Evolutionary conservation across 1,139 yeast species (phyloP), one percentile per base, ranked within the genome.

Genomic region (Saccharomycopsis hybrid): DNA sequence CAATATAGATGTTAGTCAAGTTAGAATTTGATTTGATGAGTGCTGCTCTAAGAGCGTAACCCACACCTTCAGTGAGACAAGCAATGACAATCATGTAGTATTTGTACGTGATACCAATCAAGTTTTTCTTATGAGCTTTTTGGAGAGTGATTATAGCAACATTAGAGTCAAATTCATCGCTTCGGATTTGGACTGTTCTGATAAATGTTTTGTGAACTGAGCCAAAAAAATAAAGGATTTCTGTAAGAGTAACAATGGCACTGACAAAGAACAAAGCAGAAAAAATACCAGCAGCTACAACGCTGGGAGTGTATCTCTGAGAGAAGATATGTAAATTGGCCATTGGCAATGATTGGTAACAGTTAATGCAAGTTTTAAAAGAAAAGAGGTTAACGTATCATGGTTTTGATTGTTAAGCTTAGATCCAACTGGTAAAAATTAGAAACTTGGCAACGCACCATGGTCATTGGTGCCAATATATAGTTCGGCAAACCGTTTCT

Each of bases 1-100:
- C 56, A 35, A 69, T 62, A 55, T 65, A 73, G 1, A 70, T 63
- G 1, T 57, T 57, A 9, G 67, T 54, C 1, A 51, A 47, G 3
- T 51, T 49, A 4, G 56, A 53, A 18, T 43, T 32, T 5, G 8
- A 5, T 9, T 36, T 36, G 5, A 8, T 13, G 18, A 13, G 5
- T 2, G 58, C 42, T 24, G 60, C 51, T 54, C 77, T 61, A 4
- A 62, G 62, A 36, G 60, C 57, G 54, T 69, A 72, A 2, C 77
- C 77, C 25, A 64, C 55, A 13, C 55, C 40, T 52, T 68, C 72
- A 31, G 61, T 46, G 2, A 59, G 24, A 5, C 60, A 50, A 2
- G 72, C 72, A 7, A 65, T n/a, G n/a, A n/a, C n/a, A n/a, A n/a
- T n/a, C n/a, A n/a, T n/a, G n/a, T n/a, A n/a, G n/a, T n/a, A n/a